These are phyloP conservation scores for Hanseniaspora taiwanica DNA, from an alignment of 805 yeast genomes.

Conservation along the genomic window DNA sequence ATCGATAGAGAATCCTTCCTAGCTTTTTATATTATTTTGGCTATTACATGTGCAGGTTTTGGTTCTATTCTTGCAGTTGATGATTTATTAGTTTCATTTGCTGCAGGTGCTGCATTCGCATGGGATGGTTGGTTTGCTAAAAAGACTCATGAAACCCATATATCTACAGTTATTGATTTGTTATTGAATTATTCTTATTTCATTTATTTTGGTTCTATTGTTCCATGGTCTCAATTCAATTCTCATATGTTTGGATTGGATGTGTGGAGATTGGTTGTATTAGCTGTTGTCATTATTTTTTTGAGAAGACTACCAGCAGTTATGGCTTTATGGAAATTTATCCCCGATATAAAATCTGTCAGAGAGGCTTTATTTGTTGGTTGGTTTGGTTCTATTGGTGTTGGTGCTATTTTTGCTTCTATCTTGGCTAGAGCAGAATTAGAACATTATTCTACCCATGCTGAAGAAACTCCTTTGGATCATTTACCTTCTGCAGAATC, in stretches of 20 bases:
- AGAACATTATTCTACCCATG: constrained; percentile 41
- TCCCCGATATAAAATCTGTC: constrained; percentile 85
- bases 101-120: constrained; percentile 87
- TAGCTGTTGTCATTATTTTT: constrained; percentile 62
- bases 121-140: constrained; percentile 88
- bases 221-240: constrained; percentile 80
- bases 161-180: constrained; percentile 81
- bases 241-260: constrained; percentile 44
- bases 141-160: constrained; percentile 73
- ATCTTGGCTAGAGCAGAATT: constrained; percentile 63
- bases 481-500: constrained; percentile 68
- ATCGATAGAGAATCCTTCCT: constrained; percentile 84
- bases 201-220: constrained; percentile 79
- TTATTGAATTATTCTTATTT: constrained; percentile 74
- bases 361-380: constrained; percentile 91
- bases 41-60: constrained; percentile 77
- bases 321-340: constrained; percentile 55
- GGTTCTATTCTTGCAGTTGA: constrained; percentile 84
- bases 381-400: constrained; percentile 94
- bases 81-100: constrained; percentile 76
- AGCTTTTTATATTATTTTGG: constrained; percentile 69
- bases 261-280: constrained; percentile 67
- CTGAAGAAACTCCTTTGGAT: constrained; percentile 54
- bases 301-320: constrained; percentile 79
- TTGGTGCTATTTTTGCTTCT: constrained; percentile 80